Evolutionary conservation across 805 yeast genomes (phyloP).

Genomic region (Sugiyamaella floridensis): DNA sequence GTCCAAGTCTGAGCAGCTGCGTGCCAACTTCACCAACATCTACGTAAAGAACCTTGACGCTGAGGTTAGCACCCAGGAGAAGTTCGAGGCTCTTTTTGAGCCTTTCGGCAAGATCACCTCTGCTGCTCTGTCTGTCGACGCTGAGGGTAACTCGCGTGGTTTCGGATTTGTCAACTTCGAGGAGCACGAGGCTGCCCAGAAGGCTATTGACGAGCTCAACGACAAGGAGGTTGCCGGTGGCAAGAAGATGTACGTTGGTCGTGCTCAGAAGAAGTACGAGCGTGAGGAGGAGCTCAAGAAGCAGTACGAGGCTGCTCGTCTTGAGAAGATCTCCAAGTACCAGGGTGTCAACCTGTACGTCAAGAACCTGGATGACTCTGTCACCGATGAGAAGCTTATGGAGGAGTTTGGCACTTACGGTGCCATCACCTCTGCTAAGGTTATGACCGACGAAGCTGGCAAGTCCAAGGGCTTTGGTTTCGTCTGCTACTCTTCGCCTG

Average conservation of each 20-base stretch:
- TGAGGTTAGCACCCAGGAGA: slow-evolving; percentile 42
- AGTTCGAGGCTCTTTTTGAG: slow-evolving; percentile 64
- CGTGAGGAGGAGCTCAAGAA: slow-evolving; percentile 92
- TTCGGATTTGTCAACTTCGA: slow-evolving; percentile 94
- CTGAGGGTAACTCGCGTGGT: slow-evolving; percentile 85
- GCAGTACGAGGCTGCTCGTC: slow-evolving; percentile 86
- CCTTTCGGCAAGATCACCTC: slow-evolving; percentile 79
- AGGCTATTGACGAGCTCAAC: slow-evolving; percentile 88
- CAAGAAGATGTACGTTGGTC: slow-evolving; percentile 86
- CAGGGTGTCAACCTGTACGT: slow-evolving; percentile 96
- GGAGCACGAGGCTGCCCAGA: slow-evolving; percentile 77
- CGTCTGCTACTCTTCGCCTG: slow-evolving; percentile 95
- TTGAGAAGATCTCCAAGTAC: slow-evolving; percentile 87
- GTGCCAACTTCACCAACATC: slow-evolving; percentile 91
- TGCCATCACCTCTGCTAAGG: slow-evolving; percentile 89
- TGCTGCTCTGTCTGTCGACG: slow-evolving; percentile 68
- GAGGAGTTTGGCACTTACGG: slow-evolving; percentile 94
- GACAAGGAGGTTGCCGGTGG: slow-evolving; percentile 72
- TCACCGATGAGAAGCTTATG: slow-evolving; percentile 84
- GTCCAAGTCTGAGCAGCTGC: slow-evolving; percentile 81
- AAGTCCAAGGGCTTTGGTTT: slow-evolving; percentile 98
- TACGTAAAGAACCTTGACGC: slow-evolving; percentile 83
- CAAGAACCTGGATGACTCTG: slow-evolving; percentile 90
- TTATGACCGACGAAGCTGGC: slow-evolving; percentile 90
- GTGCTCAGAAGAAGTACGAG: slow-evolving; percentile 99